Base-by-base conservation (phyloP, 768 basidiomycete genomes). In the Neoboletus magnificus region DNA sequence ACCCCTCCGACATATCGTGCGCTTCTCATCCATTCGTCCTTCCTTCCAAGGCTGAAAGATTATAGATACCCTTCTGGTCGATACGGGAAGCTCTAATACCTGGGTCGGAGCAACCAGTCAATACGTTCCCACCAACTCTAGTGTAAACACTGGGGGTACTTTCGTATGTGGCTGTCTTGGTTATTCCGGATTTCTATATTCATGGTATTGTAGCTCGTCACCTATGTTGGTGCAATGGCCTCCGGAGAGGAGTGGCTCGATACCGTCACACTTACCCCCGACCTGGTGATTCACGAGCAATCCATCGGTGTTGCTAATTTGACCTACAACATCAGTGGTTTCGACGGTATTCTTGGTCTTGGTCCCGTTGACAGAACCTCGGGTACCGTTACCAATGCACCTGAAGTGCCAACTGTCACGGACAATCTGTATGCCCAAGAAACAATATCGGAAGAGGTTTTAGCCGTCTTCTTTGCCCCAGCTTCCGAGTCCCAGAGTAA, bases 271-370 rank as follows among this genome's bases (percentile, higher is more conserved):
- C 50, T 65, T 7, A 9, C 41, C 2, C 37, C 51, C 9, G 40
- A 35, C 25, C 39, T 61, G 37, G 48, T 60, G 18, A 32, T 63
- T 16, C 9, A 29, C 13, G 35, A 52, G 1, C 78, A 79, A 59
- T 66, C 65, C 15, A 73, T 79, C 11, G 62, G 76, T 10, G 71
- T 71, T 42, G 76, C 78, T 1, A 48, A 57, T 3, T 48, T 33
- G 8, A 44, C 66, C 15, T 0, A 18, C 1, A 73, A 72, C 13
- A 68, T 74, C 30, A 16, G 54, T n/a, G 71, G 60, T n/a, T 60
- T 78, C 11, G 76, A 78, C 37, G 78, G 78, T 8, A 73, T 78
- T 46, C 68, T 79, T 11, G 62, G 78, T 63, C 46, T 63, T 15
- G 69, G 76, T 18, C 77, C 77, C 4, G 44, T 52, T 6, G 71